Evolutionary conservation across 1,284 basidiomycete species (phyloP), one percentile per base, ranked within the genome.

Genomic region (Phylloporus sp.): DNA sequence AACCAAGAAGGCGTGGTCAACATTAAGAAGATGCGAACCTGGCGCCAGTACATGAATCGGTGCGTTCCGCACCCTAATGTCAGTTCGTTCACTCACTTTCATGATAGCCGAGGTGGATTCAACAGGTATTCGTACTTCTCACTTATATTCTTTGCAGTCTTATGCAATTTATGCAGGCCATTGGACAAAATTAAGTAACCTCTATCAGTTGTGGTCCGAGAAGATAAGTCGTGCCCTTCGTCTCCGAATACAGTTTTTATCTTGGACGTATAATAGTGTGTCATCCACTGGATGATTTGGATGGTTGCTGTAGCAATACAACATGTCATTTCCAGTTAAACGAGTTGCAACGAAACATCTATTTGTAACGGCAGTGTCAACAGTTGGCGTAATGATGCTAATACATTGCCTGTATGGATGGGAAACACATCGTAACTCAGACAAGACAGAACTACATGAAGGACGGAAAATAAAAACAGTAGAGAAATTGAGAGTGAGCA

Each of bases 31-130:
- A 86, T 90, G 67, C 84, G 96, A 60, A 97, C 95, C 32, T 98
- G 96, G 96, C 83, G 96, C 68, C 96, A 98, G 78, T 96, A 96
- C 76, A 96, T 96, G 94, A 96, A 96, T 74, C 84, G 92, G 91
- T 91, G 67, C 53, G 82, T 70, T 46, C 55, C 13, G 7, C 22
- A 31, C 49, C 39, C 24, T 12, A 42, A 44, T 60, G 6, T 26
- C 39, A 54, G 20, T 49, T 64, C 22, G 50, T 52, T 72, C 42
- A 68, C 60, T 28, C 58, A 49, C 17, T 65, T 68, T 60, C 12
- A 54, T 60, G 62, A 32, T 65, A 91, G 95, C 66, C 88, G 92
- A 68, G 95, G 95, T 69, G 95, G 95, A 60, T 97, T 98, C 85
- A 98, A 97, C 82, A 90, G 93, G 89, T 89, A 61, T 60, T 80